Conservation (phyloP, 257 asterid species). For the Gardenia jasminoides region DNA sequence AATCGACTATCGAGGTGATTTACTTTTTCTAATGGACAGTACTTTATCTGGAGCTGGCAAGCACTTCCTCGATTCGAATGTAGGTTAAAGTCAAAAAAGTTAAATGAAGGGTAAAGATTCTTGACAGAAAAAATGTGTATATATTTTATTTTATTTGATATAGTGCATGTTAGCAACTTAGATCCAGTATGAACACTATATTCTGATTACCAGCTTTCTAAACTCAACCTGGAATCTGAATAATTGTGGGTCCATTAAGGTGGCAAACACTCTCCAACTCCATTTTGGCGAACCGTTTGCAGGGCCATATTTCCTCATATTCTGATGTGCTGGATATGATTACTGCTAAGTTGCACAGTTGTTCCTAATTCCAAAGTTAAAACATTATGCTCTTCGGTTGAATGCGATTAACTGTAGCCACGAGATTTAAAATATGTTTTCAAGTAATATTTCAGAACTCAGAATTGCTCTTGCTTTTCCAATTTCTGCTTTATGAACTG, state of each 20-base stretch:
- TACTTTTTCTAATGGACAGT: not conserved
- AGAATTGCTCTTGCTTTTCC: not conserved
- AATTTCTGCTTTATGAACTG: not conserved
- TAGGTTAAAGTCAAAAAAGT: slow-evolving; percentile 12
- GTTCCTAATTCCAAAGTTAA: not conserved
- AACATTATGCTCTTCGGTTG: not conserved
- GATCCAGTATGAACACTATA: not conserved
- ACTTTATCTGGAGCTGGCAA: slow-evolving; percentile 11
- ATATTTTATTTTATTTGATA: not conserved
- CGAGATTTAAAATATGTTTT: not conserved
- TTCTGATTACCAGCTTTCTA: not conserved
- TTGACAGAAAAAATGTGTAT: not conserved
- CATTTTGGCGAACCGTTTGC: not conserved
- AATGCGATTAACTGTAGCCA: not conserved
- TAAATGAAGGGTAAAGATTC: not conserved
- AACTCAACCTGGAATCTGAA: not conserved
- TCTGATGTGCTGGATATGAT: not conserved
- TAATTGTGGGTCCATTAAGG: not conserved
- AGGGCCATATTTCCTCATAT: not conserved
- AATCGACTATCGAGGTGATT: slow-evolving; percentile 7
- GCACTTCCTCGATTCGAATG: slow-evolving; percentile 2
- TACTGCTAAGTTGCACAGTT: not conserved
- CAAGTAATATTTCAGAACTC: not conserved
- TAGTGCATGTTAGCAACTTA: too few relatives aligned
- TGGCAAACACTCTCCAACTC: not conserved